Evolutionary conservation across 495 filamentous ascomycete species (phyloP).

Genomic region (Ascodesmis nigricans): DNA sequence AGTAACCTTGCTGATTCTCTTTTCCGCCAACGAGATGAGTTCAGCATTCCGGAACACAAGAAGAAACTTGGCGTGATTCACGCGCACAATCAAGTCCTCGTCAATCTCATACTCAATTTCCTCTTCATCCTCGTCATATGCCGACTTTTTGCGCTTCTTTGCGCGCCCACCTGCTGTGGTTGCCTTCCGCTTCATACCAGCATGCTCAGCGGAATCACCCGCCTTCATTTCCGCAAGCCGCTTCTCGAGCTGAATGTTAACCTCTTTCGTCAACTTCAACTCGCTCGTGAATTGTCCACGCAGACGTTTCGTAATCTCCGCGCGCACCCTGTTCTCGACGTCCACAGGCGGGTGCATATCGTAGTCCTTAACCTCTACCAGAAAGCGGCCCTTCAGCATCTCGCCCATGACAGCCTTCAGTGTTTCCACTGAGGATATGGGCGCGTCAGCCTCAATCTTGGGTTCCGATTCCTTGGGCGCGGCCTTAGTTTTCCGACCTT

Average conservation of each 20-base stretch:
- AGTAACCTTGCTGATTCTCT: slow-evolving; percentile 39
- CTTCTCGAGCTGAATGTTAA: slow-evolving; percentile 31
- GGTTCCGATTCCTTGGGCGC: slow-evolving; percentile 1
- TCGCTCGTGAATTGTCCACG: slow-evolving; percentile 25
- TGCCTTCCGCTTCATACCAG: slow-evolving; percentile 29
- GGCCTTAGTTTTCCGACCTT: slow-evolving; percentile 1
- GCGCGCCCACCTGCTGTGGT: slow-evolving; percentile 24
- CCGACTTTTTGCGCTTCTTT: slow-evolving; percentile 15
- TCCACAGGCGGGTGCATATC: slow-evolving; percentile 23
- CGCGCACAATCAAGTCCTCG: slow-evolving; percentile 42
- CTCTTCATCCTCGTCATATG: slow-evolving; percentile 16
- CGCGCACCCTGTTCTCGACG: slow-evolving; percentile 24
- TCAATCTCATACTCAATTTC: slow-evolving; percentile 23
- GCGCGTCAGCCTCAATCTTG: slow-evolving; percentile 4
- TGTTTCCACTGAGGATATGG: slow-evolving; percentile 12
- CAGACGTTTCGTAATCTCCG: slow-evolving; percentile 26
- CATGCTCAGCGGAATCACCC: slow-evolving; percentile 21
- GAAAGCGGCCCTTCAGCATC: slow-evolving; percentile 16
- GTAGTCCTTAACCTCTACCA: slow-evolving; percentile 17
- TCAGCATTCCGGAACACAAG: slow-evolving; percentile 60
- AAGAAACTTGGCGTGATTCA: slow-evolving; percentile 68
- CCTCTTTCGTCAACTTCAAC: slow-evolving; percentile 36
- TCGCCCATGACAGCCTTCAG: slow-evolving; percentile 20
- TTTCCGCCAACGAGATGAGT: slow-evolving; percentile 39
- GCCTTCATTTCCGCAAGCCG: slow-evolving; percentile 29